phyloP scores from a whole-genome alignment of 2,329 filamentous ascomycete genomes.

The Xylariomycetidae sp. region DNA sequence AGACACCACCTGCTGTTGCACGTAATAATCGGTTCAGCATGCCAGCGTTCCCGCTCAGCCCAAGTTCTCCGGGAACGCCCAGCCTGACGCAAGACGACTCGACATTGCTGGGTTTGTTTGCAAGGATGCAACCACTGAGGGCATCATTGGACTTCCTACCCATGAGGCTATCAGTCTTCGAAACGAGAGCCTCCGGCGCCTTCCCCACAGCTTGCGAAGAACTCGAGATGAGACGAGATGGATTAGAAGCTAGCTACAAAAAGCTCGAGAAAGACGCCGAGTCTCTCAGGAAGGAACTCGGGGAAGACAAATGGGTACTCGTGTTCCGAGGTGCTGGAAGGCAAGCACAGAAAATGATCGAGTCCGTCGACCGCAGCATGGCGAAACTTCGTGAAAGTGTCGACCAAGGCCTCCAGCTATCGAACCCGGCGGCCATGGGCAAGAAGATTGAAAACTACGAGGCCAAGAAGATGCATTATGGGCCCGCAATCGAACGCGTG shows the following conservation, averaged over 20 bases:
- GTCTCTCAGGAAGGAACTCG: conserved; percentile 80
- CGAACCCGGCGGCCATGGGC: conserved; percentile 62
- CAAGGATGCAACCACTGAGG: conserved; percentile 87
- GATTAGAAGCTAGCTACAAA: conserved; percentile 80
- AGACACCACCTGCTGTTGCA: conserved; percentile 58
- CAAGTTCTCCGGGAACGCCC: conserved; percentile 55
- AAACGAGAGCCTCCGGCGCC: conserved; percentile 66
- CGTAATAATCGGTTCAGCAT: conserved; percentile 67
- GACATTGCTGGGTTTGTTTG: conserved; percentile 83
- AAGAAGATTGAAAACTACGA: conserved; percentile 93
- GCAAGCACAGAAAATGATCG: conserved; percentile 94
- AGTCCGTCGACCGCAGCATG: conserved; percentile 86
- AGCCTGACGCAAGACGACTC: conserved; percentile 73
- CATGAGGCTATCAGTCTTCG: conserved; percentile 87
- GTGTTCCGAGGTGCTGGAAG: conserved; percentile 90
- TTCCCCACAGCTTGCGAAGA: conserved; percentile 93
- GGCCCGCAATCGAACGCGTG: conserved; percentile 86
- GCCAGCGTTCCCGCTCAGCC: conserved; percentile 58
- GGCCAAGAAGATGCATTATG: conserved; percentile 90
- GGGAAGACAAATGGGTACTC: conserved; percentile 92
- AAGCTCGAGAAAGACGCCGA: conserved; percentile 89
- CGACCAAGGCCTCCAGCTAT: conserved; percentile 68
- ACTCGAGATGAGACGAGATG: conserved; percentile 67
- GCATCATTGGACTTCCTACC: conserved; percentile 94
- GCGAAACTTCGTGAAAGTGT: conserved; percentile 75